These are phyloP conservation scores for Uronychia setigera DNA, from an alignment of 73 alveolate species.

Conservation along the genomic window DNA sequence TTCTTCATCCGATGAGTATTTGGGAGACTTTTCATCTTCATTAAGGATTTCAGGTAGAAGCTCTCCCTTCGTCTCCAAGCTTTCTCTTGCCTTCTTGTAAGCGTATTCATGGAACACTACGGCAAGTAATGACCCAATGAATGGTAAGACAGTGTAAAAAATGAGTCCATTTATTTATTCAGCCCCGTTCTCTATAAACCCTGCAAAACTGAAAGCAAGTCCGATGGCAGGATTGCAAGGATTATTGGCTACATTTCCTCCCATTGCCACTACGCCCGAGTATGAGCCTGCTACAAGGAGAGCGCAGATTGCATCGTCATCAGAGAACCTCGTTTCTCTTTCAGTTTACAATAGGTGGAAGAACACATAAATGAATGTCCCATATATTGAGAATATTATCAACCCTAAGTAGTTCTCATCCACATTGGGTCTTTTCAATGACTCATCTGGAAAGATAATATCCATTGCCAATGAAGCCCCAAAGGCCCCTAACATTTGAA, in stretches of 20 bases:
- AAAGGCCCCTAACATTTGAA: constrained; percentile 51
- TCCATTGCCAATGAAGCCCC: constrained; percentile 43
- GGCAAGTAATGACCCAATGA: constrained; percentile 56
- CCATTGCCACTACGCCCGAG: constrained; percentile 28
- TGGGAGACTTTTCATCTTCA: background rate
- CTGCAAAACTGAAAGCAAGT: constrained; percentile 25
- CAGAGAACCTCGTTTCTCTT: constrained; percentile 48
- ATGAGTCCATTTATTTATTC: constrained; percentile 30
- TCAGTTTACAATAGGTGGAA: constrained; percentile 51
- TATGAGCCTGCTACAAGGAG: constrained; percentile 57
- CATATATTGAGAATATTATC: constrained; percentile 33
- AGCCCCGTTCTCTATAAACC: constrained; percentile 32
- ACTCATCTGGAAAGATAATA: background rate
- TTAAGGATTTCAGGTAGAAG: background rate
- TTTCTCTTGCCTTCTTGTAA: constrained; percentile 39
- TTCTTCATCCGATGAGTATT: too few species aligned
- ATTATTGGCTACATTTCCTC: constrained; percentile 8
- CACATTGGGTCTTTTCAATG: constrained; percentile 1
- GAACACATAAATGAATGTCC: constrained; percentile 54
- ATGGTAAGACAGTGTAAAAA: constrained; percentile 48
- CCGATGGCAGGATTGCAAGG: constrained; percentile 66
- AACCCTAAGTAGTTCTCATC: constrained; percentile 16
- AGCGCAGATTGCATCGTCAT: constrained; percentile 57
- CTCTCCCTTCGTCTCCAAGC: background rate
- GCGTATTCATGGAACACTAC: constrained; percentile 62